Percentiles rank a stretch among this genome's conserved stretches.
Evolutionary conservation across 805 yeast species (phyloP).

Genomic region (Barnettozyma siamensis): DNA sequence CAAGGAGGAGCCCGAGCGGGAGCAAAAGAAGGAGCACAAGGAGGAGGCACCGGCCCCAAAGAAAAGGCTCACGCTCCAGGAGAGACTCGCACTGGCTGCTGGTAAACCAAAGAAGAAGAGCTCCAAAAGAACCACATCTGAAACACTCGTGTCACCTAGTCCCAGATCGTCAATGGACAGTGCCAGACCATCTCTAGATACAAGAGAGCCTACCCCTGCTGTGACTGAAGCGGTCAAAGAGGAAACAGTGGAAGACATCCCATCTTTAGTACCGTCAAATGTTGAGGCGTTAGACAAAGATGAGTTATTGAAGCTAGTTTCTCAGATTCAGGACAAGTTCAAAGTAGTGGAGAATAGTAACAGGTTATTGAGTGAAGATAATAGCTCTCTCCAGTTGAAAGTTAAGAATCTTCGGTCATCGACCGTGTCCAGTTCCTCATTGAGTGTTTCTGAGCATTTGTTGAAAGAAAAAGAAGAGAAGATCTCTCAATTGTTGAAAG

Average conservation of each 20-base stretch:
- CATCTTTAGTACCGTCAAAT: conserved; percentile 10
- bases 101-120: conserved; percentile 25
- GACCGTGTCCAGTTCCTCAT: background rate
- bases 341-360: conserved; percentile 13
- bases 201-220: background rate
- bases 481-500: conserved; percentile 61
- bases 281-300: conserved; percentile 11
- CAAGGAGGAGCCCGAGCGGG: background rate
- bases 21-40: background rate
- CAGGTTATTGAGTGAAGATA: conserved; percentile 17
- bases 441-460: conserved; percentile 25
- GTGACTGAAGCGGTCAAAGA: background rate
- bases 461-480: conserved; percentile 44
- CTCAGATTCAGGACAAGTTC: conserved; percentile 13
- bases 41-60: conserved; percentile 24
- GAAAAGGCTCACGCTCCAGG: conserved; percentile 74
- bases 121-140: conserved; percentile 8
- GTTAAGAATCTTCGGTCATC: conserved; percentile 7
- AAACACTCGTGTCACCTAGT: background rate
- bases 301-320: conserved; percentile 13
- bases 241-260: background rate
- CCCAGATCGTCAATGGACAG: conserved; percentile 8
- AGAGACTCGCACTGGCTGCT: conserved; percentile 80
- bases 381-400: conserved; percentile 19
- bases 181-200: conserved; percentile 1